phyloP scores from a whole-genome alignment of 306 rosid species.

The Sindora glabra region DNA sequence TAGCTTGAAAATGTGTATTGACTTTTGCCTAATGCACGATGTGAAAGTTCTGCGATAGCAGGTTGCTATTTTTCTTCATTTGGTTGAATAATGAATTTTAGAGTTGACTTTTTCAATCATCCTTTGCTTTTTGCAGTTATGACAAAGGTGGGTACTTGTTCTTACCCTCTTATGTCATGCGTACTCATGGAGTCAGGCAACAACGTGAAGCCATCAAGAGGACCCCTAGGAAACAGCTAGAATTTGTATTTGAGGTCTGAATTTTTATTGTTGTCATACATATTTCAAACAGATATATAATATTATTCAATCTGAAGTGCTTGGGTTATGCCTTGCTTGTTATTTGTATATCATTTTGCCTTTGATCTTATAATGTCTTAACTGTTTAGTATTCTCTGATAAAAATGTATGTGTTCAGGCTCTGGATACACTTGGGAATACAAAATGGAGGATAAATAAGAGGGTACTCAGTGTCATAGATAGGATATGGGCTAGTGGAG shows the following conservation, averaged over 20 bases:
- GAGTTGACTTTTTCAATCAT: not conserved
- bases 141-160: constrained; percentile 55
- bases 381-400: not conserved
- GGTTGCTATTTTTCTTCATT: constrained; percentile 4
- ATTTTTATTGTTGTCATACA: constrained; percentile 12
- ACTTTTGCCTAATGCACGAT: not conserved
- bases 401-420: constrained; percentile 43
- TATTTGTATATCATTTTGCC: not conserved
- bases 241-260: constrained; percentile 18
- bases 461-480: constrained; percentile 64
- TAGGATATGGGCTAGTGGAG: constrained; percentile 89
- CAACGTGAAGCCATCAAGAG: constrained; percentile 55
- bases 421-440: constrained; percentile 76
- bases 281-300: constrained; percentile 1
- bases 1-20: not conserved
- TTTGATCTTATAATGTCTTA: constrained; percentile 1
- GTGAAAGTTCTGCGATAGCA: not conserved
- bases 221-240: constrained; percentile 34
- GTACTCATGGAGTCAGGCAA: constrained; percentile 50
- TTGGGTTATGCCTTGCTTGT: not conserved
- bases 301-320: not conserved
- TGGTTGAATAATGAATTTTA: not conserved
- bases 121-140: constrained; percentile 40
- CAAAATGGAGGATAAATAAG: constrained; percentile 84
- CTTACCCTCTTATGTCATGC: constrained; percentile 50